Conservation (phyloP, 2,329 filamentous ascomycete species). For the Colletotrichum tofieldiae region DNA sequence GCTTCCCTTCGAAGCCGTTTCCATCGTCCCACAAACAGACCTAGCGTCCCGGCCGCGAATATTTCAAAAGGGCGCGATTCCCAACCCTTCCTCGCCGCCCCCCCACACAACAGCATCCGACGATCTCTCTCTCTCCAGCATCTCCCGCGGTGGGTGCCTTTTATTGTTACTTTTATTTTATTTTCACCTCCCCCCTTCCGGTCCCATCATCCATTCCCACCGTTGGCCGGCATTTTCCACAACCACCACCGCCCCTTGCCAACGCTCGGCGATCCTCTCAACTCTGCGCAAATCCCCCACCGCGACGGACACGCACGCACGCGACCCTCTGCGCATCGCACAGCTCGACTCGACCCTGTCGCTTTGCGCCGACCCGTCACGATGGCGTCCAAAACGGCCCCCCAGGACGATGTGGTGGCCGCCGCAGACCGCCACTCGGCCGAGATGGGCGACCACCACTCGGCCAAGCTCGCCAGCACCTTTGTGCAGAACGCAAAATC, state of each 20-base stretch:
- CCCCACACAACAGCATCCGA: not conserved
- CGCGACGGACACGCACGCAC: not conserved
- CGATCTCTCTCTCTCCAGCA: not conserved
- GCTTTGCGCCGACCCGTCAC: constrained; percentile 1
- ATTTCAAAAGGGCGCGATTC: constrained; percentile 26
- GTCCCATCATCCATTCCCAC: not conserved
- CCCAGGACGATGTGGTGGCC: constrained; percentile 24
- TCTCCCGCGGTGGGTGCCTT: constrained; percentile 8
- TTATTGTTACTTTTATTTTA: not conserved
- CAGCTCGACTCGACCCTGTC: not conserved
- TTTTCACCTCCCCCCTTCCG: not conserved
- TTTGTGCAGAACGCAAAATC: constrained; percentile 62
- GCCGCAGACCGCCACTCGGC: constrained; percentile 32
- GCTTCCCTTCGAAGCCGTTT: constrained; percentile 8
- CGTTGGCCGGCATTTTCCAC: not conserved
- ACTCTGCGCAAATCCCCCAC: not conserved
- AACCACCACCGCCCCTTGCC: not conserved
- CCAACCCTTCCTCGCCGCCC: not conserved
- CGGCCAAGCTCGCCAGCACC: constrained; percentile 49
- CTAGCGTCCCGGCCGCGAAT: constrained; percentile 12
- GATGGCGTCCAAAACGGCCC: constrained; percentile 34
- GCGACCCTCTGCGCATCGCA: not conserved
- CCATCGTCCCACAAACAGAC: constrained; percentile 30
- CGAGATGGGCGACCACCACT: constrained; percentile 28
- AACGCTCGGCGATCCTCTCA: not conserved